Percentiles rank a stretch among this genome's conserved stretches.
Evolutionary conservation across 2,329 filamentous ascomycete species (phyloP).

Genomic region (Xylariaceae sp.): DNA sequence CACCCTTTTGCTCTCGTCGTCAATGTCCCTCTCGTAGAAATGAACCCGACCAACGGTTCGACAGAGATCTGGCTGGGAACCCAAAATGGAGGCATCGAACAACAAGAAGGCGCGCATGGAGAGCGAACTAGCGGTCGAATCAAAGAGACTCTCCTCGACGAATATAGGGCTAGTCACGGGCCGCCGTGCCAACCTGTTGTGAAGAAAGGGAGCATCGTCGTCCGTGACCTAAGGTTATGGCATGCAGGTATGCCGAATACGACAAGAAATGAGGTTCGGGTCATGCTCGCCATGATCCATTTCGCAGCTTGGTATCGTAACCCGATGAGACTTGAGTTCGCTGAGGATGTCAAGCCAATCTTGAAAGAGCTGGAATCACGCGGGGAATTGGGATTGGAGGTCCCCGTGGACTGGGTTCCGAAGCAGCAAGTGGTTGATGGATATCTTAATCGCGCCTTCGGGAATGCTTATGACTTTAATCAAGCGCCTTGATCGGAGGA

Average conservation of each 20-base stretch:
- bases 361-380: conserved; percentile 36
- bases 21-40: conserved; percentile 50
- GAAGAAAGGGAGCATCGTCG: conserved; percentile 51
- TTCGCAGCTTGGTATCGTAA: conserved; percentile 57
- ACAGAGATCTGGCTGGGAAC: conserved; percentile 60
- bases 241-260: conserved; percentile 61
- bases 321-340: conserved; percentile 52
- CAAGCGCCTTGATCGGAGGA: conserved; percentile 35
- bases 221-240: conserved; percentile 60
- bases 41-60: conserved; percentile 49
- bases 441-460: conserved; percentile 55
- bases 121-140: conserved; percentile 51
- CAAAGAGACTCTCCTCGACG: conserved; percentile 36
- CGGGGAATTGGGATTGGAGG: conserved; percentile 38
- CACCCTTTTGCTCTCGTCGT: conserved; percentile 53
- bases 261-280: conserved; percentile 43
- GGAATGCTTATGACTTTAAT: conserved; percentile 60
- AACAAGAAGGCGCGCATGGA: conserved; percentile 48
- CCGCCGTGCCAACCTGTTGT: conserved; percentile 49
- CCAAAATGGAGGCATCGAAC: conserved; percentile 34
- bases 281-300: conserved; percentile 60
- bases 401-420: conserved; percentile 47
- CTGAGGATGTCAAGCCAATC: conserved; percentile 43
- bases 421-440: conserved; percentile 38
- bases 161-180: conserved; percentile 31